phyloP scores from a whole-genome alignment of 2,329 filamentous ascomycete species.

The Claviceps quebecensis region DNA sequence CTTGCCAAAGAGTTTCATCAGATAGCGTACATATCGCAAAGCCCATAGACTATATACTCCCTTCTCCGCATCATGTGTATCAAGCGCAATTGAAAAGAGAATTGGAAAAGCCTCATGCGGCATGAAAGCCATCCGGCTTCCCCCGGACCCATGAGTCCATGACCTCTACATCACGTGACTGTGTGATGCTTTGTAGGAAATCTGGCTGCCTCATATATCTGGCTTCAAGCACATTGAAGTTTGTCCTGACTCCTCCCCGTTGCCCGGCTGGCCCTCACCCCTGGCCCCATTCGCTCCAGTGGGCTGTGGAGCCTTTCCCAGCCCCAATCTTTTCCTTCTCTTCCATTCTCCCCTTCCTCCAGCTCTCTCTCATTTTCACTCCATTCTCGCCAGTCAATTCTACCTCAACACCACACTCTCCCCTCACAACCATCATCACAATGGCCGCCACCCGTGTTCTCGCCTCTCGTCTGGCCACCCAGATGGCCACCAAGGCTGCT shows the following conservation, averaged over 20 bases:
- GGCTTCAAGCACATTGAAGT: conserved; percentile 7
- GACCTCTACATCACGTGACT: too few species aligned
- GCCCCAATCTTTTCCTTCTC: conserved; percentile 23
- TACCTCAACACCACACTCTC: conserved; percentile 13
- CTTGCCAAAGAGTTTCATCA: too few species aligned
- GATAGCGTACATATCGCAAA: too few species aligned
- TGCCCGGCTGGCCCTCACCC: conserved; percentile 22
- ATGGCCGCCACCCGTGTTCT: conserved; percentile 71
- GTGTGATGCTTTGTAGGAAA: too few species aligned
- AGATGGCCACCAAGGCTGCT: conserved; percentile 65
- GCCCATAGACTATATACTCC: too few species aligned
- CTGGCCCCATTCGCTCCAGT: conserved; percentile 12
- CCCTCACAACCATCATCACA: conserved; percentile 47
- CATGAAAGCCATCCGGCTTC: conserved; percentile 15
- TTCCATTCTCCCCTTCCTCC: conserved; percentile 24
- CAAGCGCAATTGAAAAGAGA: too few species aligned
- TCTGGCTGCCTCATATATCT: conserved; percentile 12
- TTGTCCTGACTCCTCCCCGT: conserved; percentile 10
- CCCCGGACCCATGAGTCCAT: conserved; percentile 9
- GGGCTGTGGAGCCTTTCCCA: conserved; percentile 20
- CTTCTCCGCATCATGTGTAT: too few species aligned
- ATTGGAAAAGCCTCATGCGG: too few species aligned
- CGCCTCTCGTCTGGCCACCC: conserved; percentile 62
- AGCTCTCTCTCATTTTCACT: conserved; percentile 21
- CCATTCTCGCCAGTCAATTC: conserved; percentile 18